Percentiles rank a stretch among this genome's conserved stretches.
Evolutionary conservation across 2,329 filamentous ascomycete genomes (phyloP).

Genomic region (Tolypocladium guangdongense): DNA sequence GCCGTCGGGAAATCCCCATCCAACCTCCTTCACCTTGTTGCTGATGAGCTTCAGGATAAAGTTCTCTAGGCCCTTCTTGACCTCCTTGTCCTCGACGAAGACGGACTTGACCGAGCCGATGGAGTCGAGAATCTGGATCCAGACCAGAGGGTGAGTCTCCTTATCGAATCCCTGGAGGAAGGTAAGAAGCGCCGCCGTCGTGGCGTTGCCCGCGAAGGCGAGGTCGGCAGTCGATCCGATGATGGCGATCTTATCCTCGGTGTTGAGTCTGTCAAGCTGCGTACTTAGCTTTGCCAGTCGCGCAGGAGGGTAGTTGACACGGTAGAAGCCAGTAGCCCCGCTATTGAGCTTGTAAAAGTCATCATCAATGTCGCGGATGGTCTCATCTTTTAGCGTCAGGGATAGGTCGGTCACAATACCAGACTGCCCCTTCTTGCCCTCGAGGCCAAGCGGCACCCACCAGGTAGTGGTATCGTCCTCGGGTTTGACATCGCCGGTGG

Average conservation of each 20-base stretch:
- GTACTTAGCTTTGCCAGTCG: conserved; percentile 71
- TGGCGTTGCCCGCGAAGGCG: conserved; percentile 76
- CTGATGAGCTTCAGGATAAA: conserved; percentile 71
- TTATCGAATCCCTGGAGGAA: conserved; percentile 75
- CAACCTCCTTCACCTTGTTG: conserved; percentile 64
- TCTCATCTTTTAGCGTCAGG: conserved; percentile 66
- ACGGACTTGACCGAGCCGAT: conserved; percentile 71
- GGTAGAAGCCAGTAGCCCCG: conserved; percentile 78
- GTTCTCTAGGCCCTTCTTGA: conserved; percentile 62
- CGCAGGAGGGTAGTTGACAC: conserved; percentile 83
- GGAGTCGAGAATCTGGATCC: conserved; percentile 73
- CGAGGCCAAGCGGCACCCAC: conserved; percentile 88
- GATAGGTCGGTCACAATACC: conserved; percentile 54
- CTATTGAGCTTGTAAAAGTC: conserved; percentile 92
- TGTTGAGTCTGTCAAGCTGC: conserved; percentile 63
- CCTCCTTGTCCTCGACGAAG: conserved; percentile 64
- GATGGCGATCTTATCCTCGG: conserved; percentile 86
- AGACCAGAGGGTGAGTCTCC: conserved; percentile 80
- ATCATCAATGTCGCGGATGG: conserved; percentile 61
- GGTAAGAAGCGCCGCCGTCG: conserved; percentile 68
- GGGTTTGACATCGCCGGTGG: conserved; percentile 79
- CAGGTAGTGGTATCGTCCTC: conserved; percentile 87
- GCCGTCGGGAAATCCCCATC: conserved; percentile 69
- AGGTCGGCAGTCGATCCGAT: conserved; percentile 84
- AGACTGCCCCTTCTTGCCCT: conserved; percentile 57